Evolutionary conservation across 2,329 filamentous ascomycete genomes (phyloP).

Genomic region (Penicillium griseofulvum): DNA sequence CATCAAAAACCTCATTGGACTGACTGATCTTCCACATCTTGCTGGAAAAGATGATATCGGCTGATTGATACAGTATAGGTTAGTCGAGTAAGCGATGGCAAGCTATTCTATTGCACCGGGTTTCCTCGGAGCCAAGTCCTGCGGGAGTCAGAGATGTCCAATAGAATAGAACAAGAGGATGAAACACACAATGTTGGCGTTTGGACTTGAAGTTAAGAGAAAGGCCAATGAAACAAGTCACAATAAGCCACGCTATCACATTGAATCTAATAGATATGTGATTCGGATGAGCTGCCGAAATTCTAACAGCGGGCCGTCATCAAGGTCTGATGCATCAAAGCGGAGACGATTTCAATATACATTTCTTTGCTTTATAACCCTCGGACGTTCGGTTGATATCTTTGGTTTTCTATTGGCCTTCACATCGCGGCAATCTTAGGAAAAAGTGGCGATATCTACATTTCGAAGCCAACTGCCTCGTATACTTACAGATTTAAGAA

Average conservation of each 20-base stretch:
- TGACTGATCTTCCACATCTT: conserved; percentile 6
- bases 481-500: conserved; percentile 4
- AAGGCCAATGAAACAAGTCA: neutral
- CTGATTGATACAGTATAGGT: conserved; percentile 10
- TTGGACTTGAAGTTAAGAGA: conserved; percentile 1
- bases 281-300: conserved; percentile 2
- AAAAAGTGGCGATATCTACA: neutral
- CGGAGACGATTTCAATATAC: conserved; percentile 3
- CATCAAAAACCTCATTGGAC: conserved; percentile 11
- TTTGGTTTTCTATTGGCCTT: neutral
- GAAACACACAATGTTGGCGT: conserved; percentile 9
- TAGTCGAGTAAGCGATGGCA: conserved; percentile 11
- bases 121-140: conserved; percentile 12
- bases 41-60: conserved; percentile 3
- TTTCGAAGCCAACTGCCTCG: conserved; percentile 13
- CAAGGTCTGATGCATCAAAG: conserved; percentile 4
- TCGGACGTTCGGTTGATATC: neutral
- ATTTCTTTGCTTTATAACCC: neutral
- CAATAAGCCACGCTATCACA: neutral
- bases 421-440: conserved; percentile 1
- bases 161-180: conserved; percentile 5
- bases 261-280: neutral
- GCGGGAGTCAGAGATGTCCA: conserved; percentile 10
- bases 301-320: conserved; percentile 12
- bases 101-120: conserved; percentile 9